Evolutionary conservation across 1,284 basidiomycete genomes (phyloP), one percentile per base, ranked within the genome.

Genomic region (Tylopilus sp.): DNA sequence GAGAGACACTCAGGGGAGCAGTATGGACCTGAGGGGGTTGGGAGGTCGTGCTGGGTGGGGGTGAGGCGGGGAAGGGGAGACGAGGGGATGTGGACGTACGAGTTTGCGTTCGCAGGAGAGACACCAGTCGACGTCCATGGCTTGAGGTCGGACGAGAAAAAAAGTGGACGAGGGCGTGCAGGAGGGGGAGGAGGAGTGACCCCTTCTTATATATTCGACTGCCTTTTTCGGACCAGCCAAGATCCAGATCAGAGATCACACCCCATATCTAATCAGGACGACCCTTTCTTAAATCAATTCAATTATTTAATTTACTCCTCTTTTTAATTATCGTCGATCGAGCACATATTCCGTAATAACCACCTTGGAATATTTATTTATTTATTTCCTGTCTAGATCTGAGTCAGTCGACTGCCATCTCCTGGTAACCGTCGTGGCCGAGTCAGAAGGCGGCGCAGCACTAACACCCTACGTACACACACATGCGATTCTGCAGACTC

Each of bases 91-190:
- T 12, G 11, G 0, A 75, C 78, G 48, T 66, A 83, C 81, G 54
- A 78, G 68, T 55, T 72, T 74, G 56, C 74, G 72, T 55, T 74
- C 71, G 71, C 82, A 85, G 51, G 71, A 72, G 57, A 85, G 72
- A 64, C 84, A 85, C 82, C 82, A 85, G 70, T 83, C 76, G 52
- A 74, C 76, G 64, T 84, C 82, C 76, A 84, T 80, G 52, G 58
- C 19, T 2, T 3, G 8, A 23, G 19, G 16, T 34, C 18, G 21
- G 10, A 44, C 35, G 13, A 43, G 18, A 46, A 60, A 60, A 63
- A 53, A 26, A 38, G 39, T 43, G 34, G 49, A 51, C 55, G 49
- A 49, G 60, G 51, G 51, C 49, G 56, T 52, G 44, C 43, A 52
- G 47, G 31, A 44, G 34, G 49, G 40, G 18, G 49, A 48, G 21